Evolutionary conservation across 2,329 filamentous ascomycete genomes (phyloP).

Genomic region (Trichoderma aggressivum): DNA sequence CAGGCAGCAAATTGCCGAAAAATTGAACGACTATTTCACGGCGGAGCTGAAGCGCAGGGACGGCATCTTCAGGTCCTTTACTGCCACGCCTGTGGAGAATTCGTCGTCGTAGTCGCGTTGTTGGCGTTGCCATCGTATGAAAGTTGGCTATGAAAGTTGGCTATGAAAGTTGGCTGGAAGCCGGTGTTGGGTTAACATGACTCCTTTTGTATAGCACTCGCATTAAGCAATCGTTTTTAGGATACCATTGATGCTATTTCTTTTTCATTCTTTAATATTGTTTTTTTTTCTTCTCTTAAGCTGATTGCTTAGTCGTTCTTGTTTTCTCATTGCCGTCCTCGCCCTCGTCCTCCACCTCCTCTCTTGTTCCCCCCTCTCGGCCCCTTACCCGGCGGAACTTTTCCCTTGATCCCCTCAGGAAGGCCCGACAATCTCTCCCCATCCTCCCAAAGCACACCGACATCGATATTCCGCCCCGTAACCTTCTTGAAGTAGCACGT

Average conservation of each 20-base stretch:
- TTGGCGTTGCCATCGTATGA: neutral
- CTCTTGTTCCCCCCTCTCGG: constrained; percentile 41
- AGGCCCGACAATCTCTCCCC: constrained; percentile 66
- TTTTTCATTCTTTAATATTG: neutral
- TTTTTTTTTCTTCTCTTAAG: neutral
- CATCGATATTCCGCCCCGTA: constrained; percentile 55
- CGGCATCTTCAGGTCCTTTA: neutral
- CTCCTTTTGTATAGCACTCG: neutral
- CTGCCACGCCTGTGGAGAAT: neutral
- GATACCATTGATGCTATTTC: neutral
- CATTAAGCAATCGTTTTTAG: neutral
- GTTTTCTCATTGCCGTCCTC: constrained; percentile 28
- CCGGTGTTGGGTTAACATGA: neutral
- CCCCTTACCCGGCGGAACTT: constrained; percentile 48
- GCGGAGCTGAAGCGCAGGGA: constrained; percentile 22
- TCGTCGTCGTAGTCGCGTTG: too few relatives aligned
- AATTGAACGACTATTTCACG: constrained; percentile 38
- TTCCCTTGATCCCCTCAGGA: constrained; percentile 54
- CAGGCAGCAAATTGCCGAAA: constrained; percentile 39
- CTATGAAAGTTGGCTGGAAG: neutral
- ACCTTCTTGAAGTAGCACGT: constrained; percentile 70
- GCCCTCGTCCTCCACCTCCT: constrained; percentile 35
- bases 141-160: too few relatives aligned
- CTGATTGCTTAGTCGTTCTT: neutral
- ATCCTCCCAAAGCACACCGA: constrained; percentile 66